Conservation (phyloP, 306 rosid genomes). For the Acmispon strigosus region DNA sequence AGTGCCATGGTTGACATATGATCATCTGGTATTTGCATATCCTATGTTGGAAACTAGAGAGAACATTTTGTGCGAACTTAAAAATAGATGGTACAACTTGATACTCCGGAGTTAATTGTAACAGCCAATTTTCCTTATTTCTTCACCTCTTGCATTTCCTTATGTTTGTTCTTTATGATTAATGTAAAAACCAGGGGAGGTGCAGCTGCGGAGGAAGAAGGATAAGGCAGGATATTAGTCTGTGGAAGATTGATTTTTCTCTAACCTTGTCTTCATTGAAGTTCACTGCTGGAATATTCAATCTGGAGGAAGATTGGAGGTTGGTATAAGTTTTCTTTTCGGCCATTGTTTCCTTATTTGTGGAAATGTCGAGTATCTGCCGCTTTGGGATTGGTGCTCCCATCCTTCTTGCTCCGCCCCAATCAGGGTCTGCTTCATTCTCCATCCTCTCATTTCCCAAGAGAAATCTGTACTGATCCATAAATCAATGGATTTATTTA, state of each 20-base stretch:
- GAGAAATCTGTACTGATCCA: not conserved
- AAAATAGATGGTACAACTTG: not conserved
- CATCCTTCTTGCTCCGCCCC: too few relatives aligned
- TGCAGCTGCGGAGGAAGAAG: not conserved
- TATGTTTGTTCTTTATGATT: not conserved
- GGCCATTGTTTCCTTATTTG: not conserved
- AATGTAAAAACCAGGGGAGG: constrained; percentile 16
- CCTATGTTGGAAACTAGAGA: constrained; percentile 5
- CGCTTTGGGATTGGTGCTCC: not conserved
- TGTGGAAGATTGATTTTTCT: not conserved
- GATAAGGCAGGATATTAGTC: not conserved
- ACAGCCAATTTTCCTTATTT: not conserved
- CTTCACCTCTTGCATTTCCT: constrained; percentile 6
- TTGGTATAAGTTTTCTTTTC: not conserved
- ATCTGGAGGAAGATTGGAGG: constrained; percentile 8
- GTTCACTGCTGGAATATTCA: not conserved
- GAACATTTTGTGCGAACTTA: not conserved
- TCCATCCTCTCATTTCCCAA: not conserved
- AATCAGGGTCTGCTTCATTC: not conserved
- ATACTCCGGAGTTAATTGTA: not conserved
- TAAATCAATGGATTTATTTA: not conserved
- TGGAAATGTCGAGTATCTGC: not conserved
- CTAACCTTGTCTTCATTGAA: not conserved
- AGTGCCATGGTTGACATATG: constrained; percentile 1
- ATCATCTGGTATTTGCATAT: not conserved